These are phyloP conservation scores for Aplosporella prunicola DNA, from an alignment of 2,329 filamentous ascomycete species.

Conservation along the genomic window DNA sequence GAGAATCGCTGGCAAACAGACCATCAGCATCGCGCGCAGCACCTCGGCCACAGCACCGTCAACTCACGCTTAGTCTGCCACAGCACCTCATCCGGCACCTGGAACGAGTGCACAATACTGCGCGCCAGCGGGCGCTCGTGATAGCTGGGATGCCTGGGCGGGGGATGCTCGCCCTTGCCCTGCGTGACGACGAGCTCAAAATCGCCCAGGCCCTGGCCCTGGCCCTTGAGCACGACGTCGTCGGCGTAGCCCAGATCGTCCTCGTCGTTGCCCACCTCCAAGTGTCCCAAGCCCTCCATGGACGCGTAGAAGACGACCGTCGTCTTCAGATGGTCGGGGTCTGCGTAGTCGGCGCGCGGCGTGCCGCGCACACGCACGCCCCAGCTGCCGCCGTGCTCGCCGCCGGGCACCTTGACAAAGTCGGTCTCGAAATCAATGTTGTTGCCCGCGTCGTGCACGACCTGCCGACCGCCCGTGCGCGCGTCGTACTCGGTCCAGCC, in stretches of 20 bases:
- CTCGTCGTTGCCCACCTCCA: slow-evolving; percentile 51
- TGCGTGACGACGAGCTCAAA: slow-evolving; percentile 72
- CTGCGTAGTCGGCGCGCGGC: slow-evolving; percentile 63
- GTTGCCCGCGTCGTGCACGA: slow-evolving; percentile 84
- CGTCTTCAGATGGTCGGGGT: slow-evolving; percentile 56
- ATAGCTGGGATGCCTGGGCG: slow-evolving; percentile 52
- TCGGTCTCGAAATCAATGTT: slow-evolving; percentile 82
- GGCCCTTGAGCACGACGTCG: slow-evolving; percentile 61
- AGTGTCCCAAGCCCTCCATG: slow-evolving; percentile 63
- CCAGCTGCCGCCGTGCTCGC: slow-evolving; percentile 81
- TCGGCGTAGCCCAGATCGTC: slow-evolving; percentile 43
- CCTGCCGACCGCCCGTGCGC: slow-evolving; percentile 75
- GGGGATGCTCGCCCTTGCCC: slow-evolving; percentile 53
- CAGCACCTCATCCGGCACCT: slow-evolving; percentile 55
- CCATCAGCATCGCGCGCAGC: background rate
- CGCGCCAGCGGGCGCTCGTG: slow-evolving; percentile 62
- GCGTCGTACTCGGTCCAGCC: slow-evolving; percentile 98
- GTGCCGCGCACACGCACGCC: slow-evolving; percentile 77
- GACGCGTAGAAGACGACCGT: slow-evolving; percentile 74
- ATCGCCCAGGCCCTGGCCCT: slow-evolving; percentile 61
- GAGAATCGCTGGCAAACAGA: slow-evolving; percentile 39
- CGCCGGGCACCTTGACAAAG: slow-evolving; percentile 87
- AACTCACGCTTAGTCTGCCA: slow-evolving; percentile 70
- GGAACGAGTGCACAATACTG: slow-evolving; percentile 65
- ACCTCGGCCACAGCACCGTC: background rate